Evolutionary conservation across 306 rosid species (phyloP).

Genomic region (Sesbania bispinosa): DNA sequence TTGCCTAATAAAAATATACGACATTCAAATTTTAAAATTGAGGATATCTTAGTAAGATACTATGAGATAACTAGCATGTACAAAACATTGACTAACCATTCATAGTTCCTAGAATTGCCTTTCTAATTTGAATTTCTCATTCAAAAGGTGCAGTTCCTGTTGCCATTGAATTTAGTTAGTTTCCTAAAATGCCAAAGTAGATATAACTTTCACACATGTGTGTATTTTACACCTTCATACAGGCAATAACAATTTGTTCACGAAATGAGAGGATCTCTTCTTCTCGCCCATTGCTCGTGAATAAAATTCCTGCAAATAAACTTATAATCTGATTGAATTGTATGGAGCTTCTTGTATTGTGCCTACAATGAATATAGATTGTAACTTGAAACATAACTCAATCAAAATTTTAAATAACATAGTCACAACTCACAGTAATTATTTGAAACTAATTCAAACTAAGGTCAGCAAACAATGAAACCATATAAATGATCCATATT

Average conservation of each 20-base stretch:
- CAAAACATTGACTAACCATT: conserved; percentile 59
- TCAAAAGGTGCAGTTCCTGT: conserved; percentile 75
- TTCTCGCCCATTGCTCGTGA: conserved; percentile 65
- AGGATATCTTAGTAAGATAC: too few species aligned
- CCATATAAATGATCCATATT: too few species aligned
- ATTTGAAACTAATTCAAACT: too few species aligned
- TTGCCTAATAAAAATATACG: too few species aligned
- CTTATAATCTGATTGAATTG: conserved; percentile 23
- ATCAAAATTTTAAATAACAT: too few species aligned
- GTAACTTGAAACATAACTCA: too few species aligned
- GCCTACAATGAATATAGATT: conserved; percentile 20
- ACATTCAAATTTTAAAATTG: too few species aligned
- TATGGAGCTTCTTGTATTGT: conserved; percentile 12
- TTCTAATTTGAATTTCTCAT: conserved; percentile 81
- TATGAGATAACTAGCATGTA: conserved; percentile 8
- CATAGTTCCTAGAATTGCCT: conserved; percentile 80
- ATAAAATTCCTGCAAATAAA: conserved; percentile 60
- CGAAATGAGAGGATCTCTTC: conserved; percentile 81
- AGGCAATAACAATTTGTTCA: conserved; percentile 62
- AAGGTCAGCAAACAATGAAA: too few species aligned
- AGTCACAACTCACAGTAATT: too few species aligned
- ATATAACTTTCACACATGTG: not conserved
- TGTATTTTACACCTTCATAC: too few species aligned
- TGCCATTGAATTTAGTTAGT: conserved; percentile 27
- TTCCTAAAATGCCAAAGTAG: conserved; percentile 2